Conservation (phyloP, 495 filamentous ascomycete genomes). For the Amniculicola lignicola region DNA sequence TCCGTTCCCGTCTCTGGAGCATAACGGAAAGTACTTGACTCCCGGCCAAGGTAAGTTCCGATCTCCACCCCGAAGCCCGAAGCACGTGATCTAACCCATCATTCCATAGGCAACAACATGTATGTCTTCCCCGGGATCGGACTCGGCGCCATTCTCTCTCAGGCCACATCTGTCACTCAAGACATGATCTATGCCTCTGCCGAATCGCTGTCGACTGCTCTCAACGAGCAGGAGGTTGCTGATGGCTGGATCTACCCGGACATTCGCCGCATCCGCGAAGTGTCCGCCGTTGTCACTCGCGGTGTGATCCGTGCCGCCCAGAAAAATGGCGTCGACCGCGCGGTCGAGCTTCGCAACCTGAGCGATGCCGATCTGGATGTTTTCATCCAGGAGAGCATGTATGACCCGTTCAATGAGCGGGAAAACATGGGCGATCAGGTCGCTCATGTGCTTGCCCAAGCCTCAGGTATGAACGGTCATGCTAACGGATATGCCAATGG, state of each 20-base stretch:
- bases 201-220: conserved; percentile 69
- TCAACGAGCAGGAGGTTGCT: conserved; percentile 75
- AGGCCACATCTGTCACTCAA: conserved; percentile 84
- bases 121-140: conserved; percentile 98
- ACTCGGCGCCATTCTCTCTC: conserved; percentile 88
- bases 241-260: conserved; percentile 89
- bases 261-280: conserved; percentile 85
- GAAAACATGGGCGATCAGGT: conserved; percentile 38
- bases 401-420: conserved; percentile 61
- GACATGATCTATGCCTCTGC: conserved; percentile 94
- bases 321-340: conserved; percentile 76
- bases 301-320: conserved; percentile 93
- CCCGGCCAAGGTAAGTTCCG: conserved; percentile 71
- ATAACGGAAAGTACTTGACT: conserved; percentile 65
- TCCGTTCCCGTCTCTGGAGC: conserved; percentile 75
- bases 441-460: conserved; percentile 23
- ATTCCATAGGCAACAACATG: conserved; percentile 63
- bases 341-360: conserved; percentile 65
- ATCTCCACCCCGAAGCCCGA: conserved; percentile 26
- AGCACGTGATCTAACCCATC: conserved; percentile 29
- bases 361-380: conserved; percentile 70
- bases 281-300: conserved; percentile 80
- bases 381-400: conserved; percentile 78
- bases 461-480: conserved; percentile 18
- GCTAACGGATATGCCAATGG: conserved; percentile 14